phyloP scores from a whole-genome alignment of 768 basidiomycete species.

The Mycena crocata region DNA sequence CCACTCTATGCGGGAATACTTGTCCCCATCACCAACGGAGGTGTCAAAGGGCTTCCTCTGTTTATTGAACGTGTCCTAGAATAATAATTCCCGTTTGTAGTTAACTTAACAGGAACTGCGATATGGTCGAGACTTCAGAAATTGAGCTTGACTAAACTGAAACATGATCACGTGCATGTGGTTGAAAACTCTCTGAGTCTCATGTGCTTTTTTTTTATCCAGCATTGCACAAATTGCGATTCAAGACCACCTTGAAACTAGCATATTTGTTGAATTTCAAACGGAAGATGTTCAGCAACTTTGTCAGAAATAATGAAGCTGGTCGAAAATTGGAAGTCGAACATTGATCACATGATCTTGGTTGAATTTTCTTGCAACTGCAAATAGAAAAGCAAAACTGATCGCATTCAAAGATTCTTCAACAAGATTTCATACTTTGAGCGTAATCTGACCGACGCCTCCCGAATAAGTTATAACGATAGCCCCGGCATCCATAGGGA shows the following conservation, averaged over 20 bases:
- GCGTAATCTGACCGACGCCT: slow-evolving; percentile 52
- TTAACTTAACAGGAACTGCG: no score
- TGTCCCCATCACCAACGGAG: slow-evolving; percentile 17
- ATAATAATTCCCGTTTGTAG: neutral
- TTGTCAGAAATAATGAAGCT: no score
- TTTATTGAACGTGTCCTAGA: slow-evolving; percentile 15
- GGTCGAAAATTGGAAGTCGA: slow-evolving; percentile 1
- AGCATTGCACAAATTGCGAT: no score
- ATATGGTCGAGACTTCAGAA: no score
- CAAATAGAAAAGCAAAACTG: neutral
- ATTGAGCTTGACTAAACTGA: no score
- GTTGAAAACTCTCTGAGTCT: no score
- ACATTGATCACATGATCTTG: slow-evolving; percentile 15
- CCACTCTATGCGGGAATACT: slow-evolving; percentile 25
- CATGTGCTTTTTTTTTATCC: no score
- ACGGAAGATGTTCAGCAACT: no score
- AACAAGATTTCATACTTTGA: slow-evolving; percentile 28
- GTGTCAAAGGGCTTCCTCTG: slow-evolving; percentile 22
- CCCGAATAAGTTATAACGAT: slow-evolving; percentile 56
- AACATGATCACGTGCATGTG: no score
- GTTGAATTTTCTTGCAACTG: slow-evolving; percentile 6
- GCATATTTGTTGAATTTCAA: no score
- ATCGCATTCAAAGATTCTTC: neutral
- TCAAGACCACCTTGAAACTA: no score
- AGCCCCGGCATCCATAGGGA: slow-evolving; percentile 58